A percentile compares a stretch with the other conserved stretches of the same genome.
phyloP scores from a whole-genome alignment of 129 eudicot species.

The Gnaphalium uliginosum region DNA sequence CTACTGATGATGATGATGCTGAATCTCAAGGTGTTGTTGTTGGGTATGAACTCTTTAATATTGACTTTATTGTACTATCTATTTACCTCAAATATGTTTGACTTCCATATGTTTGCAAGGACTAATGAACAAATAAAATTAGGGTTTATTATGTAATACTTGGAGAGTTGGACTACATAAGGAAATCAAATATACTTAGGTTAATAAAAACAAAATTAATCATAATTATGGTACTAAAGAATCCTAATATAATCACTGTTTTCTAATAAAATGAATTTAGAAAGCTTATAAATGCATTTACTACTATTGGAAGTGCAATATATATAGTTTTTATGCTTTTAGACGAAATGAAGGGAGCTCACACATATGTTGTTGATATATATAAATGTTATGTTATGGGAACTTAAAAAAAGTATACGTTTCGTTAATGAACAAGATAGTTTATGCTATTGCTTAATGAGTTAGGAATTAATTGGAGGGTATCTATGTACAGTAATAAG shows the following conservation, averaged over 20 bases:
- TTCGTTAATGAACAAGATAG: not conserved
- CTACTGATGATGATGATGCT: constrained; percentile 50
- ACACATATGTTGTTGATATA: not conserved
- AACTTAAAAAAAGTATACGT: not conserved
- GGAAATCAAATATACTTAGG: not conserved
- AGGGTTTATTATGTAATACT: not conserved
- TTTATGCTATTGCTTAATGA: not conserved
- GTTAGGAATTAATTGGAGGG: not conserved
- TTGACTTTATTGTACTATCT: too few species aligned
- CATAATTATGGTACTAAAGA: not conserved
- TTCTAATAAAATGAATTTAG: not conserved
- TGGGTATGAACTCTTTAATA: constrained; percentile 41
- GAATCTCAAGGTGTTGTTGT: constrained; percentile 72
- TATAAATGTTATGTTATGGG: not conserved
- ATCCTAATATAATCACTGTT: not conserved
- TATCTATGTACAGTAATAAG: not conserved
- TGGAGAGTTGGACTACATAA: not conserved
- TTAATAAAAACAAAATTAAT: not conserved
- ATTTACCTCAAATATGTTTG: too few species aligned
- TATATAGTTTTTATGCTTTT: too few species aligned
- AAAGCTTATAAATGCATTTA: not conserved
- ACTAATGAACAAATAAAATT: not conserved
- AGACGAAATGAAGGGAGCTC: not conserved
- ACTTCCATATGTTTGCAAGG: too few species aligned
- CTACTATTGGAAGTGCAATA: not conserved